Conservation (phyloP, 225 moss, liverwort and hornwort genomes). For the Anthoceros angustus region DNA sequence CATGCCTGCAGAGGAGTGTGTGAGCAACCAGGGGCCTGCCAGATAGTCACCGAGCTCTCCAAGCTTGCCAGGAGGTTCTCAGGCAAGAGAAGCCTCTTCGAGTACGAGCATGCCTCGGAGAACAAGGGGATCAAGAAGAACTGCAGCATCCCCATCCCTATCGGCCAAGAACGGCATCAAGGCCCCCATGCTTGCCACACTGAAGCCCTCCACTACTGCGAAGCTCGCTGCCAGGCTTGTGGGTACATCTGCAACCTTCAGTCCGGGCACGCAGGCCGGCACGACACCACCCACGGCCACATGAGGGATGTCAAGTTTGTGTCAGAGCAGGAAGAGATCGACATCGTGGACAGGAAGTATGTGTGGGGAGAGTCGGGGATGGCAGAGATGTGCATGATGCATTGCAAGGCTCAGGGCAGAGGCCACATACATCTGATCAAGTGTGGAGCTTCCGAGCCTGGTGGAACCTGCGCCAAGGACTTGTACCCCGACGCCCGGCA, state of each 20-base stretch:
- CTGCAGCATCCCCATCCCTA: conserved; percentile 28
- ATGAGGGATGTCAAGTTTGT: conserved; percentile 23
- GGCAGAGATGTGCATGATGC: conserved; percentile 38
- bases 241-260: conserved; percentile 32
- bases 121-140: conserved; percentile 27
- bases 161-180: conserved; percentile 5
- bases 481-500: conserved; percentile 17
- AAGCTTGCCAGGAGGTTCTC: conserved; percentile 12
- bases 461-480: not conserved
- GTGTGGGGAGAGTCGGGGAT: conserved; percentile 29
- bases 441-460: conserved; percentile 8
- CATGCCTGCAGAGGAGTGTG: not conserved
- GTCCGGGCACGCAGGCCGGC: conserved; percentile 11
- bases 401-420: conserved; percentile 26
- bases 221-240: conserved; percentile 17
- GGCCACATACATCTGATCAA: conserved; percentile 26
- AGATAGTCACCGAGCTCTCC: conserved; percentile 3
- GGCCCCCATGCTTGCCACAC: conserved; percentile 7
- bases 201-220: conserved; percentile 22
- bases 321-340: conserved; percentile 18
- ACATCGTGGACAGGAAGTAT: conserved; percentile 27
- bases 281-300: conserved; percentile 27
- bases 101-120: conserved; percentile 24
- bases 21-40: not conserved
- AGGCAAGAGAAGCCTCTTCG: conserved; percentile 16